Conservation (phyloP, 2,329 filamentous ascomycete genomes). For the Botrytis porri region DNA sequence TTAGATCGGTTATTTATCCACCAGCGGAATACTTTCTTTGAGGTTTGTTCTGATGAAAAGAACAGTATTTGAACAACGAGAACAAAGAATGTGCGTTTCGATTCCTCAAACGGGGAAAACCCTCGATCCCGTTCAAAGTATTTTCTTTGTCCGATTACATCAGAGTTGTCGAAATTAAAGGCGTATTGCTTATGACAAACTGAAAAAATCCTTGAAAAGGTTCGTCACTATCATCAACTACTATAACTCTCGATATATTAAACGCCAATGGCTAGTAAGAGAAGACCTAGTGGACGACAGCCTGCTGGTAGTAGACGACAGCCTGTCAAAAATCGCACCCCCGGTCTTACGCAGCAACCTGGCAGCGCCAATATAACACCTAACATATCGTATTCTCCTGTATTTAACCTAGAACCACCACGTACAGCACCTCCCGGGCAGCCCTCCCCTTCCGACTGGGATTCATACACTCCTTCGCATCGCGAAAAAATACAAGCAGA, state of each 20-base stretch:
- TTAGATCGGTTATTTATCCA: neutral
- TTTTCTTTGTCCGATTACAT: neutral
- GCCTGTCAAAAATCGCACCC: neutral
- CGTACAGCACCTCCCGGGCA: neutral
- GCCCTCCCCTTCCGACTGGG: neutral
- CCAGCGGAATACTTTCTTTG: neutral
- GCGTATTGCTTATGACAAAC: accelerated
- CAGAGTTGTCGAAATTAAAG: neutral
- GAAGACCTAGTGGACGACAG: neutral
- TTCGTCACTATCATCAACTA: neutral
- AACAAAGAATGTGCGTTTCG: neutral
- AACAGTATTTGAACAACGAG: neutral
- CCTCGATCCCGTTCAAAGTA: neutral
- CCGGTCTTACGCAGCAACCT: neutral
- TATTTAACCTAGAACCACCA: neutral
- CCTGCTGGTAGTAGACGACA: neutral
- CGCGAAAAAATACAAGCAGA: neutral
- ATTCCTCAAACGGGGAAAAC: neutral
- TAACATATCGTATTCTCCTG: neutral
- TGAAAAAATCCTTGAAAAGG: too few relatives aligned
- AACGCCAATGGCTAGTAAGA: neutral
- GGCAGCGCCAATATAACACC: neutral
- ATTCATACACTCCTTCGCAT: neutral
- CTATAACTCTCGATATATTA: neutral
- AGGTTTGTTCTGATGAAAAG: neutral